Evolutionary conservation across 352 stramenopile genomes (phyloP).

Genomic region (Phytophthora sansomeana): DNA sequence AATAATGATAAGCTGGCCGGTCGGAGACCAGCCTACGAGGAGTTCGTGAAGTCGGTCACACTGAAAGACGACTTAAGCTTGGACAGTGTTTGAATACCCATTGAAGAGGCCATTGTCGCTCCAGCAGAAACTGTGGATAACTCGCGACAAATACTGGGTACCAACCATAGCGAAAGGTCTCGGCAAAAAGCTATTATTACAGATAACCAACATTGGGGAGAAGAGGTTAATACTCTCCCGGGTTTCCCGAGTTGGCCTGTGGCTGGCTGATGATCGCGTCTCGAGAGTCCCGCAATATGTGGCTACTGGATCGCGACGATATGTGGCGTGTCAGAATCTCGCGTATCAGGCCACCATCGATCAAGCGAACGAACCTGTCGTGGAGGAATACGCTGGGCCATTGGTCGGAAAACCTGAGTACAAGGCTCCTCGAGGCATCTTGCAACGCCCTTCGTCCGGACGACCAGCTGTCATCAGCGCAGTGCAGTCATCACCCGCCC

Average conservation of each 20-base stretch:
- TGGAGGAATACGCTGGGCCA: no score
- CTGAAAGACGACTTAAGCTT: no score
- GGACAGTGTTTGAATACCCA: no score
- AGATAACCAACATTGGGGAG: conserved; percentile 9
- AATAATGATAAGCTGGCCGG: background rate
- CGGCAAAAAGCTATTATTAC: background rate
- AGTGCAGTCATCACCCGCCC: no score
- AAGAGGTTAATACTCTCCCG: background rate
- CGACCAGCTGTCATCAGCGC: no score
- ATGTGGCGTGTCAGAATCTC: conserved; percentile 21
- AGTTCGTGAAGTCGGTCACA: no score
- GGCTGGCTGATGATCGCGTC: conserved; percentile 8
- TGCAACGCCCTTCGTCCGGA: no score
- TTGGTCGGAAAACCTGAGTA: background rate
- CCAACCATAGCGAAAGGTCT: background rate
- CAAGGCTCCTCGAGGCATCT: no score
- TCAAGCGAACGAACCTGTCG: no score
- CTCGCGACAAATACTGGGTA: conserved; percentile 6
- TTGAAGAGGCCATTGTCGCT: background rate
- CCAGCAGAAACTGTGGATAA: conserved; percentile 17
- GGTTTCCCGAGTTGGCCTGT: conserved; percentile 3
- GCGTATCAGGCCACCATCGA: conserved; percentile 10
- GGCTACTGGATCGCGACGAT: conserved; percentile 7
- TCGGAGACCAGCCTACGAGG: no score
- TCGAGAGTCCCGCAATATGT: conserved; percentile 11